Base-by-base conservation (phyloP, 2,329 filamentous ascomycete genomes). In the Colletotrichum tamarilloi region DNA sequence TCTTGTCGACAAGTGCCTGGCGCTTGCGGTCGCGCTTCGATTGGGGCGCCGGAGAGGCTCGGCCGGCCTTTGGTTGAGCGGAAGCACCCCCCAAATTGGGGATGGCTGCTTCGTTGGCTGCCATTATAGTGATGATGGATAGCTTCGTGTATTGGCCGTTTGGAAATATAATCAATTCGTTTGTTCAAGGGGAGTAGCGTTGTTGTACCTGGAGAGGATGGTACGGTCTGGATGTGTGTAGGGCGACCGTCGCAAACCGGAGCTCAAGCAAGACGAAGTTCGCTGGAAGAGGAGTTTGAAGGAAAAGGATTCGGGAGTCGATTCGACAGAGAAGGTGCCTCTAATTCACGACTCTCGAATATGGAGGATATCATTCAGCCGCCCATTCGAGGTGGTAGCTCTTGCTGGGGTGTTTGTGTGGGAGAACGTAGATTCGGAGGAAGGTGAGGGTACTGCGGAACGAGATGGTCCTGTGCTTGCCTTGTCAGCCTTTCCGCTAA, bases 21-120 rank as follows among this genome's bases (percentile, higher is more conserved):
- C 95, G 92, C 80, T 95, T 92, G 83, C 97, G 97, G 85, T 98
- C 96, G 82, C 95, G 91, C 86, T 98, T 98, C 53, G 94, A 96
- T 75, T 87, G 87, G n/a, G 85, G 78, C n/a, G 79, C 60, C 42
- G 76, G 81, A 68, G 84, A 84, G 62, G 81, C 82, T 68, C 81
- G 80, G 67, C 84, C 81, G 75, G 78, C 74, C 69, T 80, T 80
- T 32, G 55, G 67, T 42, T 72, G 72, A 38, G 46, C 68, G 4
- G 72, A 56, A 26, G 63, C 57, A 75, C 77, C 81, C 70, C 78
- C 78, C 66, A 82, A 73, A 68, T 62, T 73, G 55, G 79, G 77
- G 59, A 81, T 69, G 72, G 79, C 78, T 67, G 79, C 79, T 71
- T 85, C 83, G 77, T 80, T 85, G 56, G 84, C 79, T 67, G 83